phyloP scores from a whole-genome alignment of 495 filamentous ascomycete species.

The Polyplosphaeria fusca region DNA sequence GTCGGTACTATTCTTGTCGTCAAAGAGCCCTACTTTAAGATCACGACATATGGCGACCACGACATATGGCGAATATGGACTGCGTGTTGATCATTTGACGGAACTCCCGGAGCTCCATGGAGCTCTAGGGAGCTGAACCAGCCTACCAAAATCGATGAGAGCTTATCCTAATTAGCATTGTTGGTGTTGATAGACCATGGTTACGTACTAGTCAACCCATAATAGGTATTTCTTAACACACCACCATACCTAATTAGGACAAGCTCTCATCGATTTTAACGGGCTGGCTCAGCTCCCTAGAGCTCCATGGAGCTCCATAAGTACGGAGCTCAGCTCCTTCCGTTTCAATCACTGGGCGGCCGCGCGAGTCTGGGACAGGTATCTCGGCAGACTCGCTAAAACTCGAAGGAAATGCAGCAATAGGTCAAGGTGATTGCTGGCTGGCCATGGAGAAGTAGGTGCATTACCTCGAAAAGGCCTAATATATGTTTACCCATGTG shows the following conservation, averaged over 20 bases:
- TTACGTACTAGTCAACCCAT: no score
- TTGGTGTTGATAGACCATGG: no score
- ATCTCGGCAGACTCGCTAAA: slow-evolving; percentile 42
- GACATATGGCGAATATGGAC: slow-evolving; percentile 40
- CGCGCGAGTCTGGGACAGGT: slow-evolving; percentile 23
- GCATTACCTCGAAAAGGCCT: not conserved
- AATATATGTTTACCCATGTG: slow-evolving; percentile 2
- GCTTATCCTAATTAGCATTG: no score
- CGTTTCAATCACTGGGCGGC: slow-evolving; percentile 41
- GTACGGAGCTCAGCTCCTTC: no score
- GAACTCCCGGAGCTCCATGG: slow-evolving; percentile 44
- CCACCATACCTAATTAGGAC: no score
- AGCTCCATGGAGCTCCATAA: slow-evolving; percentile 39
- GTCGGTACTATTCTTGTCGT: slow-evolving; percentile 43
- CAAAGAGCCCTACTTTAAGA: slow-evolving; percentile 55
- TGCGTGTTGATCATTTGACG: slow-evolving; percentile 55
- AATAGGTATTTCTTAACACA: no score
- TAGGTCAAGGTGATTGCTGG: slow-evolving; percentile 36
- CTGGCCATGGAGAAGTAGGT: slow-evolving; percentile 27
- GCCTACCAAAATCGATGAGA: no score
- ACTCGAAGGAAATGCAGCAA: slow-evolving; percentile 41
- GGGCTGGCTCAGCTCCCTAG: no score
- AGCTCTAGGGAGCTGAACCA: slow-evolving; percentile 35
- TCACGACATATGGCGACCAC: slow-evolving; percentile 40
- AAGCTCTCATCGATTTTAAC: no score